Conservation (phyloP, 2,329 filamentous ascomycete genomes). For the Aspergillus transmontanensis region DNA sequence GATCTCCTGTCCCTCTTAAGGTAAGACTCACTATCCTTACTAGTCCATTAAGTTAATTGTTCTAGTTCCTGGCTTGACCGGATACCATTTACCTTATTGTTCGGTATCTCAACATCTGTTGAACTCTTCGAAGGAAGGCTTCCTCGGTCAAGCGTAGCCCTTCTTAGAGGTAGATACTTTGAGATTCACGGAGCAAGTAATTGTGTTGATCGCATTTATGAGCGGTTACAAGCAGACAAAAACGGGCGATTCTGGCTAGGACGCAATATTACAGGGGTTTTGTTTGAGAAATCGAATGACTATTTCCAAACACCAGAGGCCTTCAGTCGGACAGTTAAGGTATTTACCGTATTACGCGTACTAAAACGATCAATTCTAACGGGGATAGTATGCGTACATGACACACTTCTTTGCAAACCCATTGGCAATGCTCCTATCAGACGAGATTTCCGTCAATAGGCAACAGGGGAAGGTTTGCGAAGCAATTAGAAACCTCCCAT, state of each 20-base stretch:
- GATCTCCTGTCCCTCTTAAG: constrained; percentile 50
- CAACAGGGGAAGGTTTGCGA: constrained; percentile 51
- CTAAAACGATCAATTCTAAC: constrained; percentile 21
- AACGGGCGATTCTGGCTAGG: constrained; percentile 54
- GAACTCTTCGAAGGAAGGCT: constrained; percentile 63
- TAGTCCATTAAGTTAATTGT: constrained; percentile 25
- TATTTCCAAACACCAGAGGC: constrained; percentile 62
- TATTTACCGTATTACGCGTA: constrained; percentile 22
- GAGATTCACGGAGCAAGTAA: constrained; percentile 54
- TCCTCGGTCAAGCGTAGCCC: constrained; percentile 54
- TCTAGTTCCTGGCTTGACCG: constrained; percentile 62
- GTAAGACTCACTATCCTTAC: constrained; percentile 34
- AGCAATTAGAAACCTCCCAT: constrained; percentile 59
- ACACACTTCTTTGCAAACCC: constrained; percentile 65
- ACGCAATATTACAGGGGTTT: constrained; percentile 51
- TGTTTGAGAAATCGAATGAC: constrained; percentile 60
- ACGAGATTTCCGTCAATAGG: constrained; percentile 23
- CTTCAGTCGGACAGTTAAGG: constrained; percentile 56
- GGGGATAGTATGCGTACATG: constrained; percentile 61
- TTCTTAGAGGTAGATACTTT: constrained; percentile 58
- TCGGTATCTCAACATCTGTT: constrained; percentile 65
- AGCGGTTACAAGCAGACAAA: constrained; percentile 37
- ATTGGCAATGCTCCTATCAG: constrained; percentile 53
- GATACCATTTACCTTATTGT: constrained; percentile 61
- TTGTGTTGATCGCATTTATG: constrained; percentile 46